Conservation (phyloP, 352 stramenopile genomes). For the Albugo laibachii region DNA sequence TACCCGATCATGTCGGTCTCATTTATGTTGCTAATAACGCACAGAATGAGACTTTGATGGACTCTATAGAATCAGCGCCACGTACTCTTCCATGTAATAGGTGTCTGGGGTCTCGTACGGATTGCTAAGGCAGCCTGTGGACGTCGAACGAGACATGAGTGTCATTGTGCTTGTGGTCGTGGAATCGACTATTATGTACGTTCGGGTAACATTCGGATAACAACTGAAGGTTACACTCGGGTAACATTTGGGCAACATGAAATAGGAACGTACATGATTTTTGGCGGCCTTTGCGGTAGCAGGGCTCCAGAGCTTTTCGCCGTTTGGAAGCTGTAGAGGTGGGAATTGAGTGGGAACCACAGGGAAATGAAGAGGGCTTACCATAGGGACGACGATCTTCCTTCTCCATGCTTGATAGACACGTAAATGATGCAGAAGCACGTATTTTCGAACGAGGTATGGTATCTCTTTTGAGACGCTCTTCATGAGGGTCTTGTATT, state of each 20-base stretch:
- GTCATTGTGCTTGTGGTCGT: conserved; percentile 14
- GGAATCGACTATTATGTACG: conserved; percentile 23
- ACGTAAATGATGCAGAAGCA: conserved; percentile 51
- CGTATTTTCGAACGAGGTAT: conserved; percentile 20
- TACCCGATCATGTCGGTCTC: conserved; percentile 49
- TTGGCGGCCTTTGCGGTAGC: conserved; percentile 41
- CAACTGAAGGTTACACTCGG: too few species aligned
- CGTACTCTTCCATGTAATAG: conserved; percentile 32
- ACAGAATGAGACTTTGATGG: not conserved
- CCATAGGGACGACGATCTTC: conserved; percentile 27
- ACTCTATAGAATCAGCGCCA: conserved; percentile 5
- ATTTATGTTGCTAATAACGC: conserved; percentile 6
- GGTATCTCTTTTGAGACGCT: conserved; percentile 1
- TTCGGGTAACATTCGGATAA: not conserved
- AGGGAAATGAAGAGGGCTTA: conserved; percentile 11
- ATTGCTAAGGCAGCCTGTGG: conserved; percentile 17
- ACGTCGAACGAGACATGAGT: conserved; percentile 16
- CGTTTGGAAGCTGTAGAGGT: conserved; percentile 25
- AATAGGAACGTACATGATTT: conserved; percentile 17
- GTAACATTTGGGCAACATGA: not conserved
- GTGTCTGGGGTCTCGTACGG: conserved; percentile 17
- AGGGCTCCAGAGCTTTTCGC: conserved; percentile 39
- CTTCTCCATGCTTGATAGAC: conserved; percentile 45
- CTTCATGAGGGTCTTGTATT: not conserved
- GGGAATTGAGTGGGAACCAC: not conserved